Evolutionary conservation across 768 basidiomycete genomes (phyloP).

Genomic region (Lenzites betulinus): DNA sequence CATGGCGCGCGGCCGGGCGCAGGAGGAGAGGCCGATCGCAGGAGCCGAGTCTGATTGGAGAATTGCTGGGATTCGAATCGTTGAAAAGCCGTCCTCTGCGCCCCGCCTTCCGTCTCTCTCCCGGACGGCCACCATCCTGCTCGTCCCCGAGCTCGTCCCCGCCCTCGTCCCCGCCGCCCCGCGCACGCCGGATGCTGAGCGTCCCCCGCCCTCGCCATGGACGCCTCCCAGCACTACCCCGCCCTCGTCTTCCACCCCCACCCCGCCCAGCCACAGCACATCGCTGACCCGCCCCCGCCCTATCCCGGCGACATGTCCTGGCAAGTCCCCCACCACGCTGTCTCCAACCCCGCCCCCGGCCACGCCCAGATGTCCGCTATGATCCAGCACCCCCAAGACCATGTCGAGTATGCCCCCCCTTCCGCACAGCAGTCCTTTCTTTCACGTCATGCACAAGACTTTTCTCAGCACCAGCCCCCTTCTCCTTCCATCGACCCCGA

Average conservation of each 20-base stretch:
- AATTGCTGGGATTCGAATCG: constrained; percentile 17
- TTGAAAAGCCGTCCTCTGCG: constrained; percentile 22
- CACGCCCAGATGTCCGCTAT: constrained; percentile 27
- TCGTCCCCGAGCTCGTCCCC: constrained; percentile 9
- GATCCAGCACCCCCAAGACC: constrained; percentile 21
- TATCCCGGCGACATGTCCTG: constrained; percentile 26
- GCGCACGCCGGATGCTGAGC: constrained; percentile 21
- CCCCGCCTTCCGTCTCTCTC: constrained; percentile 17
- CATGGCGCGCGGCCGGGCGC: constrained; percentile 9
- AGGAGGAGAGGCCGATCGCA: constrained; percentile 18
- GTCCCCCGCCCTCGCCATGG: constrained; percentile 20
- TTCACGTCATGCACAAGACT: constrained; percentile 9
- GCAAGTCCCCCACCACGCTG: constrained; percentile 25
- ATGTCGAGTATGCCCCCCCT: constrained; percentile 26
- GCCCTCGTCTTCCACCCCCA: constrained; percentile 27
- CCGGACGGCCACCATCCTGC: constrained; percentile 22
- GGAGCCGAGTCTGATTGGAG: constrained; percentile 25
- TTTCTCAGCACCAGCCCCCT: constrained; percentile 16
- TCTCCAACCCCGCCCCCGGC: constrained; percentile 20
- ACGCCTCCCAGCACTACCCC: constrained; percentile 24
- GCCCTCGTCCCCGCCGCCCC: not conserved
- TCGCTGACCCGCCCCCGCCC: constrained; percentile 22
- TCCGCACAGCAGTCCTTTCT: constrained; percentile 24
- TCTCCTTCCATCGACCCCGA: constrained; percentile 17
- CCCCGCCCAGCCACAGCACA: constrained; percentile 21